Base-by-base conservation (phyloP, 441 rosid genomes). In the Metrosideros polymorpha region DNA sequence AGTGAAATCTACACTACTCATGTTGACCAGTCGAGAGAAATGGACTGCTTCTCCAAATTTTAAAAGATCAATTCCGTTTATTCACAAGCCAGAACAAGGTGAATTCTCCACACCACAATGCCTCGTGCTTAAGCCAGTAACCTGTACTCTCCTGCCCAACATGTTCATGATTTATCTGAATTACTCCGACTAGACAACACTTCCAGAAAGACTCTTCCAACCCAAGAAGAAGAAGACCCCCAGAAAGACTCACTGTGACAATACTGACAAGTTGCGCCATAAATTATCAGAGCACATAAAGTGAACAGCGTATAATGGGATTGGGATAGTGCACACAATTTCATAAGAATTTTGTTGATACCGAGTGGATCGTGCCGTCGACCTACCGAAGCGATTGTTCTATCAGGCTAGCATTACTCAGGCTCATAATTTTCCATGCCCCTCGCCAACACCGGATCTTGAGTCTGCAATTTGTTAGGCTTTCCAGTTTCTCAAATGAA, bases 251-350 rank as follows among this genome's bases (percentile, higher is more conserved):
- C 27, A 45, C 14, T 5, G 14, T 0, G 24, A 63, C 25, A 0
- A 63, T 32, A 30, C 24, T 0, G 6, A 32, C 19, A 2, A 59
- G 22, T 59, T 15, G 22, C 35, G 4, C 6, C n/a, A 22, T 35
- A n/a, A 35, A 22, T 12, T 10, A 71, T 71, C n/a, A 22, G 25
- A 71, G 79, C 25, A 63, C 76, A 18, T 43, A n/a, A n/a, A n/a
- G n/a, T 30, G 25, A 63, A 63, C 18, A 2, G 9, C 10, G 1
- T 63, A 18, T 29, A 0, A 4, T 0, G 3, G 5, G 9, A 22
- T 24, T 6, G 8, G 14, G 35, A 42, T 66, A 3, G 79, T 19
- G 45, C 79, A 66, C 15, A 35, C 27, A 9, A 4, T 3, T 12
- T 19, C n/a, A 6, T 35, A 10, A 15, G 43, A 66, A 19, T 22